A percentile compares a stretch with the other conserved stretches of the same genome.
These are phyloP conservation scores for Beauveria australis DNA, from an alignment of 2,329 filamentous ascomycete species.

Conservation along the genomic window DNA sequence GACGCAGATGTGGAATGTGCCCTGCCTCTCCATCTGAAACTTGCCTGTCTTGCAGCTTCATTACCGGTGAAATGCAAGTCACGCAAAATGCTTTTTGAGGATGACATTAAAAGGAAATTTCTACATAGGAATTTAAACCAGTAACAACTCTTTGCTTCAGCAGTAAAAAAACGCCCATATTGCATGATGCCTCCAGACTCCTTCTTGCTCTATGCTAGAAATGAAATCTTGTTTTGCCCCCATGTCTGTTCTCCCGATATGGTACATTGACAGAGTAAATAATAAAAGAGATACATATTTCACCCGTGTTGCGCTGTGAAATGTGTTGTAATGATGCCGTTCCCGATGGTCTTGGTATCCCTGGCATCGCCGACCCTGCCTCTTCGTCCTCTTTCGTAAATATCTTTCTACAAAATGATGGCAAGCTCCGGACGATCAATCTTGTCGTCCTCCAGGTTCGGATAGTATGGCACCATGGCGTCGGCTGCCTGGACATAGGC, in stretches of 20 bases:
- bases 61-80: not conserved
- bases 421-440: conserved; percentile 72
- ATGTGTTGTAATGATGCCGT: not conserved
- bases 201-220: not conserved
- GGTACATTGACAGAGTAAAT: conserved; percentile 1
- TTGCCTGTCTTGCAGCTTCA: not conserved
- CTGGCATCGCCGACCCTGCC: not conserved
- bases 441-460: conserved; percentile 72
- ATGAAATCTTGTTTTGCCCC: not conserved
- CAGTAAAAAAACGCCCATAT: conserved; percentile 3
- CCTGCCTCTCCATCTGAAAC: not conserved
- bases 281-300: not conserved
- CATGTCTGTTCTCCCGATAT: not conserved
- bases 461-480: conserved; percentile 94
- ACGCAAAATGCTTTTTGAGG: not conserved
- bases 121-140: not conserved
- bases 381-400: not conserved
- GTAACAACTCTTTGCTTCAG: not conserved
- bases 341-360: not conserved
- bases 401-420: conserved; percentile 60
- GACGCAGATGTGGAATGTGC: conserved; percentile 1
- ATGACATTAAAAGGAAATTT: not conserved
- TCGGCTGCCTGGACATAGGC: conserved; percentile 92
- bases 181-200: conserved; percentile 2
- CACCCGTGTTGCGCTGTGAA: not conserved